Evolutionary conservation across 2,329 filamentous ascomycete genomes (phyloP).

Genomic region (Lachnum nothofagi): DNA sequence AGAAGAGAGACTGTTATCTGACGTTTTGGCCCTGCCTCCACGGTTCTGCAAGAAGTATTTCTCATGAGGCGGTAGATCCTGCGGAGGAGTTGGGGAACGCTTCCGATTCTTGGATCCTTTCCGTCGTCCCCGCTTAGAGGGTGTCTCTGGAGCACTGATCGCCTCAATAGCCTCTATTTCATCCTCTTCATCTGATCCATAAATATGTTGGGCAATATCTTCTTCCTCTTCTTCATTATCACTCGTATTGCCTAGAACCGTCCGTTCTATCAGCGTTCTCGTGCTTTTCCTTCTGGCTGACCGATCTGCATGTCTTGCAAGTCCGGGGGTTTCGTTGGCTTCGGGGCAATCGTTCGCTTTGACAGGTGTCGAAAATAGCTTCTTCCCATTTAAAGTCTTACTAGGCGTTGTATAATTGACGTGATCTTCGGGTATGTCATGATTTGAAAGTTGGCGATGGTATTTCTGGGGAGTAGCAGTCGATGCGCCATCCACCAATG

Average conservation of each 20-base stretch:
- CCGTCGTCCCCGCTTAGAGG: constrained; percentile 47
- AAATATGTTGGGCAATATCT: constrained; percentile 64
- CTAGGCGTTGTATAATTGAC: constrained; percentile 20
- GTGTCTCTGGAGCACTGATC: constrained; percentile 38
- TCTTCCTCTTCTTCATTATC: constrained; percentile 70
- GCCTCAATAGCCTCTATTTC: constrained; percentile 31
- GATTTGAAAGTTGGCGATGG: not conserved
- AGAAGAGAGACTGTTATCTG: constrained; percentile 74
- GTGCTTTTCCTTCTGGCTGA: constrained; percentile 85
- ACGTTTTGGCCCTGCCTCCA: constrained; percentile 74
- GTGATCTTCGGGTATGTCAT: not conserved
- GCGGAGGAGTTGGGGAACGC: constrained; percentile 58
- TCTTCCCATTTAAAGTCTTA: constrained; percentile 20
- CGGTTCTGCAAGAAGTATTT: constrained; percentile 92
- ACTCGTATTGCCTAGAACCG: constrained; percentile 56
- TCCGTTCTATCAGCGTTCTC: constrained; percentile 67
- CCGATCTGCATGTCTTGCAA: constrained; percentile 56
- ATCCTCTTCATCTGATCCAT: constrained; percentile 48
- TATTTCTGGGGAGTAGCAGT: constrained; percentile 7
- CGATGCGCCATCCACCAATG: not conserved
- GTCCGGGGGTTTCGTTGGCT: constrained; percentile 24
- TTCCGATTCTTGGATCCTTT: constrained; percentile 45
- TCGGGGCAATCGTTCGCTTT: constrained; percentile 16
- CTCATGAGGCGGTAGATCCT: constrained; percentile 79
- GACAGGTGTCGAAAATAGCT: constrained; percentile 29